Percentiles rank a stretch among this genome's conserved stretches.
phyloP scores from a whole-genome alignment of 148 eudicot species.

The Dianthus caryophyllus region DNA sequence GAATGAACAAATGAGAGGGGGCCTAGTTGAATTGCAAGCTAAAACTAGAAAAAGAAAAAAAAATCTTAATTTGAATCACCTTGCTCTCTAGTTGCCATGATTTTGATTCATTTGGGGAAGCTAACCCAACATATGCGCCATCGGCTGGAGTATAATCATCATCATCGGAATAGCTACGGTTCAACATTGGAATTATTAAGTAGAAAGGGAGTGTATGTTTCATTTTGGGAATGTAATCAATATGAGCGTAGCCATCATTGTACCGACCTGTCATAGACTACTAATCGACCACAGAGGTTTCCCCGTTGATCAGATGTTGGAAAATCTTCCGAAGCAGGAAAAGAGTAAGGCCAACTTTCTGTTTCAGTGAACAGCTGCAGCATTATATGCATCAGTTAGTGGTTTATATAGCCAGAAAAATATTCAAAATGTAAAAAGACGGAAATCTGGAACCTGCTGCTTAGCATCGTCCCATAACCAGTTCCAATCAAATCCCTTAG shows the following conservation, averaged over 20 bases:
- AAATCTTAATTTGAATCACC: slow-evolving; percentile 27
- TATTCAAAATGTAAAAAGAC: not conserved
- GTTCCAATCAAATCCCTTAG: slow-evolving; percentile 39
- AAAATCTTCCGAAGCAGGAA: slow-evolving; percentile 33
- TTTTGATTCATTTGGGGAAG: slow-evolving; percentile 62
- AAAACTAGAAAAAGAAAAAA: not conserved
- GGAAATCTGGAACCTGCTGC: slow-evolving; percentile 49
- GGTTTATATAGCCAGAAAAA: not conserved
- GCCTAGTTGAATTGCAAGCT: not conserved
- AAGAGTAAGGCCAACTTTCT: slow-evolving; percentile 33
- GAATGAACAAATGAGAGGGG: not conserved
- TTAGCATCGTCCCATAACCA: slow-evolving; percentile 80
- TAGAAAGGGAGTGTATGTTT: not conserved
- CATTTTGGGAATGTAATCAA: not conserved
- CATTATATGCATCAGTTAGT: slow-evolving; percentile 4
- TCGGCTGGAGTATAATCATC: slow-evolving; percentile 40
- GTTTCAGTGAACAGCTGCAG: slow-evolving; percentile 29
- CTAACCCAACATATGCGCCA: slow-evolving; percentile 59
- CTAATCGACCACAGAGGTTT: slow-evolving; percentile 25
- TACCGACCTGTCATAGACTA: slow-evolving; percentile 30
- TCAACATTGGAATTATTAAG: not conserved
- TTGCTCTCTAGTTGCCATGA: slow-evolving; percentile 90
- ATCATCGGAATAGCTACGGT: slow-evolving; percentile 40
- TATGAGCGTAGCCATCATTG: not conserved
- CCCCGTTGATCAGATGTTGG: slow-evolving; percentile 33